Evolutionary conservation across 2,329 filamentous ascomycete genomes (phyloP).

Genomic region (Alternaria arbusti): DNA sequence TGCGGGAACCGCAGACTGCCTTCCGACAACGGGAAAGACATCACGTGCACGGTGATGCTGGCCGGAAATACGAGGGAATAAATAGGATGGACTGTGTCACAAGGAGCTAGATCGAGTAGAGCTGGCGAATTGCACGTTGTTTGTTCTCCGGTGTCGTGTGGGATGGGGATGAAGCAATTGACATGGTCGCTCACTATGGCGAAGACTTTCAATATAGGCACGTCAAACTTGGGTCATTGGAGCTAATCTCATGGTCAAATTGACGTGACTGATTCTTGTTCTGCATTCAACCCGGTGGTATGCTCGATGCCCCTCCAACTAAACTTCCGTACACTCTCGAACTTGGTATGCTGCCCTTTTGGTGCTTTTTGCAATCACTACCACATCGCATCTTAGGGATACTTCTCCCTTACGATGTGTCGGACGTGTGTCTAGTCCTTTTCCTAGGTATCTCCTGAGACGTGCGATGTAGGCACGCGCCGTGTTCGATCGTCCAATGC

Average conservation of each 20-base stretch:
- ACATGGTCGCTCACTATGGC: not conserved
- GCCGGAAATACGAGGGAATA: not conserved
- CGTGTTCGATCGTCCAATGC: conserved; percentile 4
- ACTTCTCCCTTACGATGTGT: not conserved
- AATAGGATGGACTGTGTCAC: not conserved
- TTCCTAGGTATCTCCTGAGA: conserved; percentile 6
- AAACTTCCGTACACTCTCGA: conserved; percentile 9
- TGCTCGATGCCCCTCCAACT: conserved; percentile 5
- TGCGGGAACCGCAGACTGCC: conserved; percentile 1
- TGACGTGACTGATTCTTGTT: conserved; percentile 7
- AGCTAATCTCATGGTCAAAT: not conserved
- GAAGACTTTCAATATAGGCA: not conserved
- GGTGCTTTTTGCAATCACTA: not conserved
- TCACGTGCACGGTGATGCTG: conserved; percentile 14
- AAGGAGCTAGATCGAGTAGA: not conserved
- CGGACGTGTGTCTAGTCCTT: not conserved
- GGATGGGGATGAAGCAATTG: not conserved
- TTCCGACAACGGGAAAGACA: conserved; percentile 10
- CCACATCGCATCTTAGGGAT: not conserved
- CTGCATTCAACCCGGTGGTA: conserved; percentile 13
- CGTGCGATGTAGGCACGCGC: not conserved
- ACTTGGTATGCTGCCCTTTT: conserved; percentile 3
- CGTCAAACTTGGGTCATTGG: not conserved
- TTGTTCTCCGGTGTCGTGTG: not conserved
- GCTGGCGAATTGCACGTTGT: not conserved